Percentiles rank a stretch among this genome's conserved stretches.
phyloP scores from a whole-genome alignment of 1,284 basidiomycete species.

The Flammula alnicola region DNA sequence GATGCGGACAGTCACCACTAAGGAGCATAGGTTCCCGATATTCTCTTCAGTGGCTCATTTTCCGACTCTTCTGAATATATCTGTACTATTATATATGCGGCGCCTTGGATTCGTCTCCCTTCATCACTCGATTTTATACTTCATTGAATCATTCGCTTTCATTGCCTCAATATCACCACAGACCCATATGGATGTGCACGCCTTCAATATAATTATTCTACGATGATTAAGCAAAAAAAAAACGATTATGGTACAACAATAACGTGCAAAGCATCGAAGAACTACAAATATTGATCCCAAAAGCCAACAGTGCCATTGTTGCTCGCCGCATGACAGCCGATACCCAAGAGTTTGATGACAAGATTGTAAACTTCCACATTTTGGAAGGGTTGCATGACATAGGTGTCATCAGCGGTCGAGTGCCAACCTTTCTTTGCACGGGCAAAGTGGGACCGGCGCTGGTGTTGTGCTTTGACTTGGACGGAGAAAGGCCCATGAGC shows the following conservation, averaged over 20 bases:
- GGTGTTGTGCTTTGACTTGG: slow-evolving; percentile 61
- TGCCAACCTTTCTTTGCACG: slow-evolving; percentile 64
- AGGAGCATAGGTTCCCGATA: background rate
- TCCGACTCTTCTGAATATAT: background rate
- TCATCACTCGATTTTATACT: background rate
- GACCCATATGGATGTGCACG: background rate
- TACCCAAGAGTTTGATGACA: slow-evolving; percentile 74
- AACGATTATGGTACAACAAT: background rate
- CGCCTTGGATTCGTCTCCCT: background rate
- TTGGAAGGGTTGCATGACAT: slow-evolving; percentile 78
- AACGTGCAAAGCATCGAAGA: background rate
- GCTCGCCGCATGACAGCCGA: slow-evolving; percentile 58
- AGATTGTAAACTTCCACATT: slow-evolving; percentile 89
- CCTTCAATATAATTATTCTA: slow-evolving; percentile 1
- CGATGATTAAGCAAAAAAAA: background rate
- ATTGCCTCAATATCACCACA: too few species aligned
- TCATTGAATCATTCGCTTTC: too few species aligned
- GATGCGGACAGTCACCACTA: slow-evolving; percentile 59
- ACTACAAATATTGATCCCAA: slow-evolving; percentile 75
- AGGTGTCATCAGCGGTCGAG: slow-evolving; percentile 62
- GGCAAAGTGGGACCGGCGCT: slow-evolving; percentile 21
- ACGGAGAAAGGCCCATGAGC: slow-evolving; percentile 86
- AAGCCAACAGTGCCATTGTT: slow-evolving; percentile 82
- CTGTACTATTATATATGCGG: slow-evolving; percentile 3
- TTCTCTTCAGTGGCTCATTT: background rate